Base-by-base conservation (phyloP, 345 rosid species). In the Eucalyptus lansdowneana region DNA sequence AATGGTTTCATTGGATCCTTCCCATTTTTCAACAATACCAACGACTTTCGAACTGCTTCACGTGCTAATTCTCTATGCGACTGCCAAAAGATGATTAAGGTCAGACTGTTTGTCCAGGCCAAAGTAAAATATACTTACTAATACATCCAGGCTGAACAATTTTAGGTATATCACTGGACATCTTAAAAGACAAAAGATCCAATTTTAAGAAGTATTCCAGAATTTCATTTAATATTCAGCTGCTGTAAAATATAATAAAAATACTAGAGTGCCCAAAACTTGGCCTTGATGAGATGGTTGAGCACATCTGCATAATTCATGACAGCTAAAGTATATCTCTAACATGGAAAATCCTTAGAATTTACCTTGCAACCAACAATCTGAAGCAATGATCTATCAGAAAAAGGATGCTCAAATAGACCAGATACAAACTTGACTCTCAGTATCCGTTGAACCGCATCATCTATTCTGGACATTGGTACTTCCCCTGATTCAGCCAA, bases 1-100 rank as follows among this genome's bases (percentile, higher is more conserved):
- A 95, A 93, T 27, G 93, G 91, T 88, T 94, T 94, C 60, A 89
- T 88, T 72, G 91, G 89, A 72, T 89, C 89, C 93, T 95, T 95
- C 81, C 98, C 99, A 85, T 97, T 97, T 92, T 97, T 97, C 87
- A 97, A 88, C 54, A 97, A 95, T 89, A 97, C 98, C 90, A 96
- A 91, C 9, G 99, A 97, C 91, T 97, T 97, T 87, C 94, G 94
- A 91, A 97, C 99, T 53, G 98, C 99, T 93, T 97, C 98, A 40
- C 95, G 95, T 62, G 94, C 97, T 81, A 97, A 88, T 88, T 96
- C 96, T 89, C 97, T 93, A 88, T 96, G 98, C 91, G 90, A 87
- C 99, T 97, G 96, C 91, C 91, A 17, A 88, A 81, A 89, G 87
- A 90, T 80, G 47, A 86, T 53, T 22, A 88, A 86, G 31, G 53